These are phyloP conservation scores for Aspergillus haitiensis DNA, from an alignment of 495 filamentous ascomycete genomes.

Conservation along the genomic window DNA sequence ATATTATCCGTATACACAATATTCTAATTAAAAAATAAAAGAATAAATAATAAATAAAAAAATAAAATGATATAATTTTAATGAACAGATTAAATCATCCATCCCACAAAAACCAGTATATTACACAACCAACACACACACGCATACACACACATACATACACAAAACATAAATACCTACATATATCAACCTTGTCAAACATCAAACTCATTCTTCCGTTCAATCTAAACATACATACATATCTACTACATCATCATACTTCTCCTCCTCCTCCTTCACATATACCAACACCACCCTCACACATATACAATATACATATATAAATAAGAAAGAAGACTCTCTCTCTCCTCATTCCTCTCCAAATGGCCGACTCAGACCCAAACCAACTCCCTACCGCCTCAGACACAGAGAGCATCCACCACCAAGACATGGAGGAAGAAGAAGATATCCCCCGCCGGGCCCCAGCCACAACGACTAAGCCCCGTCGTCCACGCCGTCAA, in stretches of 20 bases:
- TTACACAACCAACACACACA: too few species aligned
- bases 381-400: constrained; percentile 30
- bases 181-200: too few species aligned
- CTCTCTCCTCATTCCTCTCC: constrained; percentile 4
- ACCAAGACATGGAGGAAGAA: constrained; percentile 40
- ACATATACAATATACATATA: not conserved
- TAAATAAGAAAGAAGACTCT: not conserved
- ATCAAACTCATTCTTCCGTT: too few species aligned
- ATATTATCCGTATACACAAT: too few species aligned
- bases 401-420: constrained; percentile 38
- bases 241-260: not conserved
- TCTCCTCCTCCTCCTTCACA: not conserved
- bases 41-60: too few species aligned
- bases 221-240: not conserved
- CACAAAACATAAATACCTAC: too few species aligned
- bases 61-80: too few species aligned
- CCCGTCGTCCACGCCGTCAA: constrained; percentile 38
- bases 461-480: constrained; percentile 21
- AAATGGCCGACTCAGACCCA: constrained; percentile 18
- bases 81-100: too few species aligned
- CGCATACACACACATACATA: too few species aligned
- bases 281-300: not conserved
- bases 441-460: constrained; percentile 20
- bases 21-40: too few species aligned
- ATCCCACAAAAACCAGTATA: too few species aligned